phyloP scores from a whole-genome alignment of 805 yeast genomes.

The Lachancea fermentati region DNA sequence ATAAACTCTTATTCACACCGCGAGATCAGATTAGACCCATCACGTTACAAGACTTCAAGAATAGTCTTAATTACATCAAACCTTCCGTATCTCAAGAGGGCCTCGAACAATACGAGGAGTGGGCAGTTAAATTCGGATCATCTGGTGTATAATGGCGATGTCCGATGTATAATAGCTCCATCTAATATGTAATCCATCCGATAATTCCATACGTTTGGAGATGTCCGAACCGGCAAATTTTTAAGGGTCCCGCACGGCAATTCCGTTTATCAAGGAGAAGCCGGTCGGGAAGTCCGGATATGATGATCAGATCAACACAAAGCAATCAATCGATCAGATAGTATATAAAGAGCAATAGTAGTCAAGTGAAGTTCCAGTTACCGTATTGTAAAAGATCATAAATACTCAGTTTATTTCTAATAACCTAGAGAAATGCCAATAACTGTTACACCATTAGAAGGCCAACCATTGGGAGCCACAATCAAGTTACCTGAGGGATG shows the following conservation, averaged over 20 bases:
- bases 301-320: not conserved
- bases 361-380: no score
- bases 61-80: constrained; percentile 70
- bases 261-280: not conserved
- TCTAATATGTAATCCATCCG: not conserved
- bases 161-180: not conserved
- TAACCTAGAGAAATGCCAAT: constrained; percentile 17
- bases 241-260: not conserved
- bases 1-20: constrained; percentile 60
- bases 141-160: constrained; percentile 57
- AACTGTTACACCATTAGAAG: constrained; percentile 18
- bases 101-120: constrained; percentile 69
- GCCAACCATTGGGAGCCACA: constrained; percentile 59
- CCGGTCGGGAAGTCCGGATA: constrained; percentile 1
- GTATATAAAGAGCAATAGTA: not conserved
- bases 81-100: constrained; percentile 89
- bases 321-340: not conserved
- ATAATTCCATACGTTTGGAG: not conserved
- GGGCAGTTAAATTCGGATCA: constrained; percentile 85
- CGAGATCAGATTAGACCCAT: constrained; percentile 78
- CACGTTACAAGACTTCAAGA: constrained; percentile 62
- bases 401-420: no score
- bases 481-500: constrained; percentile 61
- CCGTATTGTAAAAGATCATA: no score
- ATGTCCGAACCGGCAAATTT: not conserved